Evolutionary conservation across 129 eudicot species (phyloP).

Genomic region (Smallanthus sonchifolius): DNA sequence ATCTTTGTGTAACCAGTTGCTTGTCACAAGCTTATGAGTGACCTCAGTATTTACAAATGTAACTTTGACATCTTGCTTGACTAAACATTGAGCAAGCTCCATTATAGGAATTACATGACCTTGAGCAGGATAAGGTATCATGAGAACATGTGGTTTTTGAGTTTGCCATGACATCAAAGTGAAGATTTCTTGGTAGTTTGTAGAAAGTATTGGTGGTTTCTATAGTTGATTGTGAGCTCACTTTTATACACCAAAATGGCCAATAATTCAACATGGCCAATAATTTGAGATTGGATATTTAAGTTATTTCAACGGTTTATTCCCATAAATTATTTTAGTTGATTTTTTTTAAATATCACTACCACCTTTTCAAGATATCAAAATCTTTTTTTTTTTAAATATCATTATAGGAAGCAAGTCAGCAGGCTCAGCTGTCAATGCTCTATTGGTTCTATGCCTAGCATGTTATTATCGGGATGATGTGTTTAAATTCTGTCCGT

Average conservation of each 20-base stretch:
- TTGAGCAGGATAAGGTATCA: slow-evolving; percentile 49
- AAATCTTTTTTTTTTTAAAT: too few species aligned
- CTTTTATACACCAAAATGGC: not conserved
- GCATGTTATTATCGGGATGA: too few species aligned
- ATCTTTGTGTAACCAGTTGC: slow-evolving; percentile 14
- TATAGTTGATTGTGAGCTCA: not conserved
- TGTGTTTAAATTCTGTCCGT: too few species aligned
- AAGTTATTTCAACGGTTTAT: too few species aligned
- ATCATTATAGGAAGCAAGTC: too few species aligned
- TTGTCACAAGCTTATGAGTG: slow-evolving; percentile 27
- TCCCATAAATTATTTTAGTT: too few species aligned
- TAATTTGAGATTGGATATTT: not conserved
- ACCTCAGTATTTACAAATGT: slow-evolving; percentile 45
- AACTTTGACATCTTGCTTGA: slow-evolving; percentile 21
- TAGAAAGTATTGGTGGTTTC: not conserved
- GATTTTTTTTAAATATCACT: too few species aligned
- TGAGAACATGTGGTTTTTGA: slow-evolving; percentile 32
- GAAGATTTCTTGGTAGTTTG: not conserved
- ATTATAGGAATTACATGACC: slow-evolving; percentile 63
- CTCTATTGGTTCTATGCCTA: too few species aligned
- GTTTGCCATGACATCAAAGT: slow-evolving; percentile 11
- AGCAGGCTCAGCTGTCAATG: too few species aligned
- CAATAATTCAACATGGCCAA: too few species aligned
- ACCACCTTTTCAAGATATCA: too few species aligned
- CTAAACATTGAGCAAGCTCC: slow-evolving; percentile 36